Evolutionary conservation across 306 rosid species (phyloP), one percentile per base, ranked within the genome.

Genomic region (Rosa rugosa): DNA sequence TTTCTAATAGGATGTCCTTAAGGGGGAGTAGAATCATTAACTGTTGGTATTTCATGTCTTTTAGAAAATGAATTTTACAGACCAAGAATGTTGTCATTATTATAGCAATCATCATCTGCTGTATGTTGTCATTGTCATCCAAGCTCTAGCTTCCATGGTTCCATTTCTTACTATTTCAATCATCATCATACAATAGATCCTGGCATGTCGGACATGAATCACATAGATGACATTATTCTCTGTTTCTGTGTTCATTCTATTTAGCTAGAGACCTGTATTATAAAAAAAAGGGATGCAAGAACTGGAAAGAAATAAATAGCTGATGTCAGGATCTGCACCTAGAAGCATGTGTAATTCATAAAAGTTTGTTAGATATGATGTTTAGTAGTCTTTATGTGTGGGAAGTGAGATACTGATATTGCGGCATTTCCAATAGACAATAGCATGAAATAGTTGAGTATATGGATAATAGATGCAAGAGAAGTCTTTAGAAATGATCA

Each of bases 251-350:
- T 57, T 22, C 23, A 59, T 57, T 6, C 11, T 6, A 47, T 57
- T 49, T 57, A 13, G 51, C 63, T 76, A 65, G 57, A 69, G 18
- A 25, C 22, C 51, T 80, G 56, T 45, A 44, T 42, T 44, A 71
- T 72, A 10, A 47, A 82, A 47, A 82, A 46, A 72, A 45, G 46
- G 59, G 41, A 57, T 18, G 12, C 40, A 44, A 51, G 16, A 72
- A 27, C 62, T 31, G 23, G 75, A 69, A 50, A 40, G 23, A 59
- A 22, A 20, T 11, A 62, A 45, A 42, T 47, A 27, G 14, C 23
- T 59, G 50, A 40, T 79, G 73, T 72, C 69, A 54, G 78, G 40
- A 57, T 57, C 71, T 78, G 65, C 71, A 31, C 46, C 64, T 25
- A 40, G 73, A 75, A 51, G 59, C 46, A 23, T 82, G 36, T 11